These are phyloP conservation scores for Aspergillus sp. DNA, from an alignment of 2,329 filamentous ascomycete genomes.

Conservation along the genomic window DNA sequence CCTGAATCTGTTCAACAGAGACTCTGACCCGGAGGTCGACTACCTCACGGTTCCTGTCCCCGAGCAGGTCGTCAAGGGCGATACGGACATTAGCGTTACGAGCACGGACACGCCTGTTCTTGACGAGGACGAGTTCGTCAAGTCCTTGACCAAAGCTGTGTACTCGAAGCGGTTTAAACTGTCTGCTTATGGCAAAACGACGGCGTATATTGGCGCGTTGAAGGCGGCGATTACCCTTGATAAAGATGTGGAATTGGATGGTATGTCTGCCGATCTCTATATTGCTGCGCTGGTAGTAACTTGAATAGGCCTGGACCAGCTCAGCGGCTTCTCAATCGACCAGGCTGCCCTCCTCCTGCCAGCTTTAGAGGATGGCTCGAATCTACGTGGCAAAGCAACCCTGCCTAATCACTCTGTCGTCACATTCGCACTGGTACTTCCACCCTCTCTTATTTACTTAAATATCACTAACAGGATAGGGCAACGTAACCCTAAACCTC, in stretches of 20 bases:
- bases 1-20: constrained; percentile 45
- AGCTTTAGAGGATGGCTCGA: constrained; percentile 39
- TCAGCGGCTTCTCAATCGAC: constrained; percentile 43
- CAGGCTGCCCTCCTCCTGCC: constrained; percentile 40
- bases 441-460: not conserved
- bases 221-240: constrained; percentile 40
- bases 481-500: constrained; percentile 50
- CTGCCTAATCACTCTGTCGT: constrained; percentile 50
- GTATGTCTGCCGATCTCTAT: constrained; percentile 10
- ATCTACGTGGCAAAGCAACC: constrained; percentile 45
- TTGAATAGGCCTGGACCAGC: constrained; percentile 34
- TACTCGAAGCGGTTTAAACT: constrained; percentile 38
- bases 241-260: constrained; percentile 43
- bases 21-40: constrained; percentile 25
- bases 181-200: constrained; percentile 39
- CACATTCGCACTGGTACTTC: constrained; percentile 34
- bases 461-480: constrained; percentile 19
- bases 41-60: constrained; percentile 19
- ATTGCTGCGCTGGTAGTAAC: not conserved
- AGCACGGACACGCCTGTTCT: constrained; percentile 38
- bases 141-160: constrained; percentile 44
- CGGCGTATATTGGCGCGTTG: constrained; percentile 43
- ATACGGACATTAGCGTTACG: constrained; percentile 36
- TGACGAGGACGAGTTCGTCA: constrained; percentile 42
- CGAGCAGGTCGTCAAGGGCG: constrained; percentile 19